A percentile compares a stretch with the other conserved stretches of the same genome.
Conservation (phyloP, 129 eudicot species). For the Glebionis coronaria region DNA sequence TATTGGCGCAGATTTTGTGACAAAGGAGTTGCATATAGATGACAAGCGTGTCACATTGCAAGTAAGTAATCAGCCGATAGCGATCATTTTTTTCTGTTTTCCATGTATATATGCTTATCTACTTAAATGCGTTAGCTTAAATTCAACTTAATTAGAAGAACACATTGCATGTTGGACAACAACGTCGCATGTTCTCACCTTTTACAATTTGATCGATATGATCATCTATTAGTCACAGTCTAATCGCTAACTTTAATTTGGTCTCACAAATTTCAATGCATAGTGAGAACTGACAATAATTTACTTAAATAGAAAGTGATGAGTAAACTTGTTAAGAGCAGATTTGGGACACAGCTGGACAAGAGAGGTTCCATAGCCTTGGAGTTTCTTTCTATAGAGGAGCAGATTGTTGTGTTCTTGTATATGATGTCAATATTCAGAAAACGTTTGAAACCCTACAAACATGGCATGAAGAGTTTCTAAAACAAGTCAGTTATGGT, state of each 20-base stretch:
- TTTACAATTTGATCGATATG: too few species aligned
- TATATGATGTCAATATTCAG: conserved; percentile 72
- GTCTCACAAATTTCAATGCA: too few species aligned
- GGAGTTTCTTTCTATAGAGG: conserved; percentile 88
- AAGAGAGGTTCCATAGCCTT: conserved; percentile 87
- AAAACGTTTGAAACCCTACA: conserved; percentile 81
- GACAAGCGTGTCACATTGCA: conserved; percentile 72
- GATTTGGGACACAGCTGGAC: conserved; percentile 99
- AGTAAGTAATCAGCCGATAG: conserved; percentile 32
- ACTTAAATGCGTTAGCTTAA: too few species aligned
- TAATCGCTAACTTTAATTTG: too few species aligned
- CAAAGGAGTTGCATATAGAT: conserved; percentile 69
- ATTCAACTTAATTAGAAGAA: too few species aligned
- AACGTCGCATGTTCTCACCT: too few species aligned
- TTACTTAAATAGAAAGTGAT: too few species aligned
- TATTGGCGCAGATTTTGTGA: conserved; percentile 91
- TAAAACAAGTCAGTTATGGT: conserved; percentile 55
- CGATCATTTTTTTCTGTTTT: background rate
- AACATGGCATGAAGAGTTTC: conserved; percentile 81
- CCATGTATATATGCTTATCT: too few species aligned
- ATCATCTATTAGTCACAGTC: background rate
- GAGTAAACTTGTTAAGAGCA: conserved; percentile 11
- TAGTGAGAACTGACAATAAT: too few species aligned
- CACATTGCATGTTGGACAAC: background rate
- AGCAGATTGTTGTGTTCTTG: conserved; percentile 88